These are phyloP conservation scores for Phytophthora citricola DNA, from an alignment of 352 stramenopile genomes.

Conservation along the genomic window DNA sequence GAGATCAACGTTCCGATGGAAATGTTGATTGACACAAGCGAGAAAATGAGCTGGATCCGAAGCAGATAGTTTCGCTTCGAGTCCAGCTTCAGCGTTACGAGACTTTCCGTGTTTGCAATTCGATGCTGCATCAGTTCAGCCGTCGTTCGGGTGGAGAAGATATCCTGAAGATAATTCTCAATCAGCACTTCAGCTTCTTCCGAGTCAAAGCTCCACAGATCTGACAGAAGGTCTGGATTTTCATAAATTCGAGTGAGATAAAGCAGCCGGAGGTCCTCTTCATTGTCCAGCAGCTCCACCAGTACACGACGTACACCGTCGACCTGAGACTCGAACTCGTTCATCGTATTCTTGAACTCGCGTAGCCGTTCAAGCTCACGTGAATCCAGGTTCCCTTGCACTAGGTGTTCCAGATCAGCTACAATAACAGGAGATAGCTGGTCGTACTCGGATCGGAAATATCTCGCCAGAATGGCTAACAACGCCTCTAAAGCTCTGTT, in stretches of 20 bases:
- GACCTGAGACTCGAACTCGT: constrained; percentile 68
- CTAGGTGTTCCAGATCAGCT: constrained; percentile 51
- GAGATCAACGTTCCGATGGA: constrained; percentile 39
- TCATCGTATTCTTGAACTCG: constrained; percentile 65
- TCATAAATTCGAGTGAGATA: constrained; percentile 66
- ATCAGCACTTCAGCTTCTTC: constrained; percentile 71
- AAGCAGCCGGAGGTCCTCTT: constrained; percentile 59
- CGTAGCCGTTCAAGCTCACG: constrained; percentile 58
- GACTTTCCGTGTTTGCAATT: constrained; percentile 71
- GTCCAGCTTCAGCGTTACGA: constrained; percentile 75
- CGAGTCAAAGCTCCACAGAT: constrained; percentile 67
- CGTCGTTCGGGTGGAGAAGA: constrained; percentile 72
- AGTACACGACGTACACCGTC: constrained; percentile 55
- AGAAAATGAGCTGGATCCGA: constrained; percentile 40
- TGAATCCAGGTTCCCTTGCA: constrained; percentile 42
- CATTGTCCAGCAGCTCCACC: constrained; percentile 68
- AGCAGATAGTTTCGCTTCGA: constrained; percentile 75
- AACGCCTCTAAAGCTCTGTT: constrained; percentile 45
- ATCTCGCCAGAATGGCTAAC: constrained; percentile 46
- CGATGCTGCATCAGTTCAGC: constrained; percentile 63
- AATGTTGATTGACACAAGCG: constrained; percentile 41
- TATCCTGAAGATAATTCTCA: constrained; percentile 79
- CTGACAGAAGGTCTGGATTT: constrained; percentile 47
- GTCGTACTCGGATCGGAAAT: constrained; percentile 52
- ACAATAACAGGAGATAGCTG: constrained; percentile 43